A percentile compares a stretch with the other conserved stretches of the same genome.
Evolutionary conservation across 2,329 filamentous ascomycete genomes (phyloP).

Genomic region (Coniochaeta hoffmannii): DNA sequence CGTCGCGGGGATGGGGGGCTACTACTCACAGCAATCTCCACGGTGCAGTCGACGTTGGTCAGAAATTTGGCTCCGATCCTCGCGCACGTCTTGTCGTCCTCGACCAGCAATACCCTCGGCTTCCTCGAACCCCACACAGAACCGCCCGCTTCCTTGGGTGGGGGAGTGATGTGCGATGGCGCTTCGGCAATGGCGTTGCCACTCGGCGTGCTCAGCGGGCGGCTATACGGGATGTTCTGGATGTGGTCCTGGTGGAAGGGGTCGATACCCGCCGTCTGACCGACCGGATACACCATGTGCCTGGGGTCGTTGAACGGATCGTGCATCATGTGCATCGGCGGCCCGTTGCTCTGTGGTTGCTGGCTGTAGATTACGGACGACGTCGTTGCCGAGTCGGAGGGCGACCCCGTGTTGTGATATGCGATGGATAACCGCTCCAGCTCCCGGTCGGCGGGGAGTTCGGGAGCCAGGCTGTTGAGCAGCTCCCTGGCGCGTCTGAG

Average conservation of each 20-base stretch:
- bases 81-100: slow-evolving; percentile 65
- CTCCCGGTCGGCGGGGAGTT: slow-evolving; percentile 45
- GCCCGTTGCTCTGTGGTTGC: slow-evolving; percentile 28
- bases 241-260: slow-evolving; percentile 93
- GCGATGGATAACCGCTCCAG: slow-evolving; percentile 48
- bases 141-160: slow-evolving; percentile 27
- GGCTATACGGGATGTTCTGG: slow-evolving; percentile 82
- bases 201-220: slow-evolving; percentile 57
- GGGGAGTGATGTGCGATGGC: slow-evolving; percentile 28
- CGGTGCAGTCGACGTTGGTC: slow-evolving; percentile 56
- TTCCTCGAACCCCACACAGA: slow-evolving; percentile 52
- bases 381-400: slow-evolving; percentile 43
- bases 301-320: slow-evolving; percentile 50
- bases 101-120: slow-evolving; percentile 83
- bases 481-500: slow-evolving; percentile 50
- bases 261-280: slow-evolving; percentile 85
- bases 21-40: slow-evolving; percentile 57
- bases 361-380: slow-evolving; percentile 45
- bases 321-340: slow-evolving; percentile 30
- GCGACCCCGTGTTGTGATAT: slow-evolving; percentile 40
- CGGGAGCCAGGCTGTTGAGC: slow-evolving; percentile 43
- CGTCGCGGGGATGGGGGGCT: neutral
- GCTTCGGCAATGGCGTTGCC: slow-evolving; percentile 29
- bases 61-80: slow-evolving; percentile 63
- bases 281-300: slow-evolving; percentile 81